Evolutionary conservation across 345 rosid species (phyloP).

Genomic region (Arabidopsis suecica): DNA sequence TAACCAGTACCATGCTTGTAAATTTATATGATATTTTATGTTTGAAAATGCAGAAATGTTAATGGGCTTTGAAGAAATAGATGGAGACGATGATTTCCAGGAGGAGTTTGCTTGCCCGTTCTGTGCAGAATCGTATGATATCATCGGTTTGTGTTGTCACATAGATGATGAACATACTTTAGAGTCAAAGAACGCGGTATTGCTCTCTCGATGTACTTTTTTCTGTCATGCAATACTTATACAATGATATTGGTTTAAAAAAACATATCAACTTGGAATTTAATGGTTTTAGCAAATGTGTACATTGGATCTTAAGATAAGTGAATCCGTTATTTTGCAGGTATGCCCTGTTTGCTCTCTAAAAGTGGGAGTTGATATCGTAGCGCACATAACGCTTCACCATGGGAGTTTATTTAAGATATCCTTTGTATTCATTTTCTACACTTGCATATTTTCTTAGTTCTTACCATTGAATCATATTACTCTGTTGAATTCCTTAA

Average conservation of each 20-base stretch:
- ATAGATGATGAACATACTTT: slow-evolving; percentile 87
- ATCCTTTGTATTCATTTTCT: slow-evolving; percentile 57
- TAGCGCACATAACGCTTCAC: slow-evolving; percentile 88
- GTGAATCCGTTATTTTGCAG: slow-evolving; percentile 48
- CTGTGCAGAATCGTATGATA: slow-evolving; percentile 88
- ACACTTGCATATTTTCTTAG: not conserved
- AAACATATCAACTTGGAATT: not conserved
- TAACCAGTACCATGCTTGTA: not conserved
- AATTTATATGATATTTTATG: not conserved
- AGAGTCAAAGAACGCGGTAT: slow-evolving; percentile 94
- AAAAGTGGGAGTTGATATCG: slow-evolving; percentile 92
- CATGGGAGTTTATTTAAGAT: slow-evolving; percentile 91
- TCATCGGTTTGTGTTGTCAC: slow-evolving; percentile 91
- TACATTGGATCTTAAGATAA: not conserved
- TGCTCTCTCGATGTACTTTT: not conserved
- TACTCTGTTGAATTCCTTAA: slow-evolving; percentile 63
- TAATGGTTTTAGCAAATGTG: not conserved
- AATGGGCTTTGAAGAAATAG: slow-evolving; percentile 88
- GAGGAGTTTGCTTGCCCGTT: slow-evolving; percentile 99
- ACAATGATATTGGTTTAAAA: not conserved
- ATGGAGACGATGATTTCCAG: slow-evolving; percentile 86
- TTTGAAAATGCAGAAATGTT: slow-evolving; percentile 64
- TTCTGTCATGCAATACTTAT: not conserved
- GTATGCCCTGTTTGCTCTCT: slow-evolving; percentile 90
- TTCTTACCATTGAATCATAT: not conserved